phyloP scores from a whole-genome alignment of 768 basidiomycete genomes.

The Mrakia blollopis region DNA sequence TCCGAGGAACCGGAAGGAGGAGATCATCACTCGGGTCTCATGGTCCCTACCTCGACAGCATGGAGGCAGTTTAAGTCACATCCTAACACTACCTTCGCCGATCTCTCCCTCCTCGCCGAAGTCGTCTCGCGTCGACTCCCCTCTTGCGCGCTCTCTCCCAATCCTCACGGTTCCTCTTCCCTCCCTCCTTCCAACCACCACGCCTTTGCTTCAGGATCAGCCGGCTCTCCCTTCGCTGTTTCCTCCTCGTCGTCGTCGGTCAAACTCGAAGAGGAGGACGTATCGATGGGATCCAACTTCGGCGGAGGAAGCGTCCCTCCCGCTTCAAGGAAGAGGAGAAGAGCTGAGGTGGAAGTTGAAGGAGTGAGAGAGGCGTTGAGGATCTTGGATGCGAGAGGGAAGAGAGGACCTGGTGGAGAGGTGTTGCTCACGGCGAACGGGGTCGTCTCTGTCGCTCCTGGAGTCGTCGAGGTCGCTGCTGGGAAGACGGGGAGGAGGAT shows the following conservation, averaged over 20 bases:
- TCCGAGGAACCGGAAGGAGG: constrained; percentile 37
- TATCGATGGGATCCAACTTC: neutral
- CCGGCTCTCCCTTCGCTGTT: neutral
- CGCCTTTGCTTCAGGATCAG: neutral
- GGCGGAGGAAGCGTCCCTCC: neutral
- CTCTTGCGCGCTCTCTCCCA: constrained; percentile 47
- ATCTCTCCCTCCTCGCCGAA: constrained; percentile 75
- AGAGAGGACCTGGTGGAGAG: neutral
- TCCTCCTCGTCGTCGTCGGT: neutral
- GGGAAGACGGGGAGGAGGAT: constrained; percentile 14
- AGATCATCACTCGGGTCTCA: constrained; percentile 56
- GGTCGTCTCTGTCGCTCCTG: neutral
- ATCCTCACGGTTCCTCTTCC: constrained; percentile 1
- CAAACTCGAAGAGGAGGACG: constrained; percentile 16
- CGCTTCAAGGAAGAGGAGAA: neutral
- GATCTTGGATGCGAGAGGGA: constrained; percentile 35
- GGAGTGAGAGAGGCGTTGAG: constrained; percentile 39
- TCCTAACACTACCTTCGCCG: constrained; percentile 79
- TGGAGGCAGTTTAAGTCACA: constrained; percentile 51
- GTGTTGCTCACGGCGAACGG: neutral
- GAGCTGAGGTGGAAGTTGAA: constrained; percentile 35
- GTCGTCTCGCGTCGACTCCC: constrained; percentile 64
- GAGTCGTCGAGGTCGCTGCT: constrained; percentile 2
- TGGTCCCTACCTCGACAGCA: constrained; percentile 64
- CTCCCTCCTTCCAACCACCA: neutral